Evolutionary conservation across 2,329 filamentous ascomycete species (phyloP).

Genomic region (Rhynchosporium agropyri): DNA sequence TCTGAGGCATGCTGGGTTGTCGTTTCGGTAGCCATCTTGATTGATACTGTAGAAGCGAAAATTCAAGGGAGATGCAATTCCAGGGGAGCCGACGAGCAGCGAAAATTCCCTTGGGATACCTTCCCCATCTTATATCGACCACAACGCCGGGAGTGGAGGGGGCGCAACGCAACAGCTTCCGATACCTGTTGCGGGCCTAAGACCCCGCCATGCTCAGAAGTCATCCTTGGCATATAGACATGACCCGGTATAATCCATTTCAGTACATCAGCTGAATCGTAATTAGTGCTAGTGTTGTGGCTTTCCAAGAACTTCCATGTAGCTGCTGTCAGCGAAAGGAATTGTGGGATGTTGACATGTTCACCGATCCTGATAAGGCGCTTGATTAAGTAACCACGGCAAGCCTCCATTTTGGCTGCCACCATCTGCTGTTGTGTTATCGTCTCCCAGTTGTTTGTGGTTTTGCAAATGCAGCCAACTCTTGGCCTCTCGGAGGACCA

Average conservation of each 20-base stretch:
- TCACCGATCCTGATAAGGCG: conserved; percentile 1
- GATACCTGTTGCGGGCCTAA: conserved; percentile 8
- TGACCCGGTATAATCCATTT: not conserved
- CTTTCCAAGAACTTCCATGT: not conserved
- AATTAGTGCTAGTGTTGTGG: not conserved
- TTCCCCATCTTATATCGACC: conserved; percentile 9
- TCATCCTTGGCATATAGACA: not conserved
- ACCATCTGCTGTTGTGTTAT: not conserved
- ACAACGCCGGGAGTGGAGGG: conserved; percentile 1
- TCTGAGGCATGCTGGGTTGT: conserved; percentile 1
- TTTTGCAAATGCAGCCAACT: conserved; percentile 5
- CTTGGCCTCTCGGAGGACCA: conserved; percentile 11
- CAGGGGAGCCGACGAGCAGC: not conserved
- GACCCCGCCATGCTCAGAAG: conserved; percentile 11
- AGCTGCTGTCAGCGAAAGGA: conserved; percentile 1
- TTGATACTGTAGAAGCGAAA: not conserved
- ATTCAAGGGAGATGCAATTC: not conserved
- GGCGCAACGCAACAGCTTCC: not conserved
- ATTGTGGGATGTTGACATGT: conserved; percentile 1
- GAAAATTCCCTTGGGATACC: not conserved
- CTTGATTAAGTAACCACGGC: not conserved
- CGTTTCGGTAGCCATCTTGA: conserved; percentile 16
- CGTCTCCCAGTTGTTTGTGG: conserved; percentile 7
- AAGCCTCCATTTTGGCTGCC: not conserved
- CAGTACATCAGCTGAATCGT: not conserved